These are phyloP conservation scores for Eucalyptus regnans DNA, from an alignment of 345 rosid species.

Conservation along the genomic window DNA sequence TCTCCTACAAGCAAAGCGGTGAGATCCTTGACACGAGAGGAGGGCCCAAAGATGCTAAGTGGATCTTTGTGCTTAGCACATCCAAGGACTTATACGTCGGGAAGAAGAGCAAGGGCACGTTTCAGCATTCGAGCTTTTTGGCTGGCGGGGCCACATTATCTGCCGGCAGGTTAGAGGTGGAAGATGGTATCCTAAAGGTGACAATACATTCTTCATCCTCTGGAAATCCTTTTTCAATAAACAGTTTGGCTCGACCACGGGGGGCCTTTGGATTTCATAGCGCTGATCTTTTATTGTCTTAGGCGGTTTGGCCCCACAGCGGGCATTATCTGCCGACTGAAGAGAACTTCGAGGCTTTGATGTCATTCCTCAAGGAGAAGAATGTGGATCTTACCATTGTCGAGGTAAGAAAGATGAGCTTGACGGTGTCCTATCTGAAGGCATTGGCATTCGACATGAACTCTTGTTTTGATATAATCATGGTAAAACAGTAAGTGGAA, in stretches of 20 bases:
- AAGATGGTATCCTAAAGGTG: conserved; percentile 61
- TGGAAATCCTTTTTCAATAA: neutral
- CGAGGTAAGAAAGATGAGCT: conserved; percentile 12
- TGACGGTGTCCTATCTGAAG: neutral
- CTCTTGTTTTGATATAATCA: neutral
- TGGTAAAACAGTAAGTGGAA: neutral
- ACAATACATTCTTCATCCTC: neutral
- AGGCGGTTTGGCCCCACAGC: conserved; percentile 97
- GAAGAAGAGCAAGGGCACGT: conserved; percentile 67
- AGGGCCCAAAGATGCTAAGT: conserved; percentile 55
- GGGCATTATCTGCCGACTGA: conserved; percentile 97
- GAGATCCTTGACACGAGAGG: conserved; percentile 40
- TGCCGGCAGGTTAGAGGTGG: conserved; percentile 71
- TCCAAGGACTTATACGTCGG: conserved; percentile 57
- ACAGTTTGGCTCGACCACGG: neutral
- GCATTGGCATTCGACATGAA: neutral
- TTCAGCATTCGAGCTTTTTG: conserved; percentile 90
- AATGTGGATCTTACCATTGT: conserved; percentile 59
- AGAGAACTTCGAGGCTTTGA: conserved; percentile 74
- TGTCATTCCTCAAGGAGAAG: conserved; percentile 56
- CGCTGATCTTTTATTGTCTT: neutral
- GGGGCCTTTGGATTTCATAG: neutral
- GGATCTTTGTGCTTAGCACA: conserved; percentile 89
- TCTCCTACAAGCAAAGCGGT: conserved; percentile 44
- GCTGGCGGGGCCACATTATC: conserved; percentile 91